phyloP scores from a whole-genome alignment of 2,329 filamentous ascomycete species.

The Verticillium albo-atrum region DNA sequence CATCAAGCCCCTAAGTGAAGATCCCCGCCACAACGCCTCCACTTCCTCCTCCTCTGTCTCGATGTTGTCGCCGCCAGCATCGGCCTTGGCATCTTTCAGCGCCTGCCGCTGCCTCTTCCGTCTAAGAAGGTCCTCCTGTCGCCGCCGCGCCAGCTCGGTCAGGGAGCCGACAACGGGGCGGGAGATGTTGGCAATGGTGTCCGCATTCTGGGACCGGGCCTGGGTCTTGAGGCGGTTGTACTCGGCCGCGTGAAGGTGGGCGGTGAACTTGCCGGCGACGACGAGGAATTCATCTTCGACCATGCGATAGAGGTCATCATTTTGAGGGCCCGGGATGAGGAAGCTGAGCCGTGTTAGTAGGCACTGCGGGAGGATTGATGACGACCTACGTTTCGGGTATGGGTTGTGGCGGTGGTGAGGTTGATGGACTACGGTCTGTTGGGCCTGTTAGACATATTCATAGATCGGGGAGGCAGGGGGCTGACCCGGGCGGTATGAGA shows the following conservation, averaged over 20 bases:
- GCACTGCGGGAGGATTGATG: neutral
- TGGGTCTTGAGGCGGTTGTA: conserved; percentile 63
- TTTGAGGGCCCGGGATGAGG: conserved; percentile 60
- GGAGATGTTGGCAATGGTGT: conserved; percentile 44
- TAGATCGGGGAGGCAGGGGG: conserved; percentile 1
- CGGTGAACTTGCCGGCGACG: conserved; percentile 65
- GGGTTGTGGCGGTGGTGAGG: conserved; percentile 47
- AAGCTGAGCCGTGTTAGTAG: conserved; percentile 31
- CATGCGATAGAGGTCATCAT: conserved; percentile 76
- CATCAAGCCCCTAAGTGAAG: conserved; percentile 37
- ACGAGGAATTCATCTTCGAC: conserved; percentile 75
- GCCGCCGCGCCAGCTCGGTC: conserved; percentile 28
- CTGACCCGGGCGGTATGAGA: neutral
- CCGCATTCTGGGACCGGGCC: conserved; percentile 50
- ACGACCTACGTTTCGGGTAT: conserved; percentile 37
- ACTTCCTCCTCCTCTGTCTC: conserved; percentile 19
- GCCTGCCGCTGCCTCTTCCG: conserved; percentile 29
- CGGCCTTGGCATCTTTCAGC: conserved; percentile 14
- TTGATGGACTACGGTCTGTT: conserved; percentile 36
- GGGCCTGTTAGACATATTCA: conserved; percentile 1
- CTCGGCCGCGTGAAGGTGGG: conserved; percentile 72
- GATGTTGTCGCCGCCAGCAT: conserved; percentile 10
- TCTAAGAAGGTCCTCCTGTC: conserved; percentile 28
- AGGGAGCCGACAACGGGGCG: conserved; percentile 42
- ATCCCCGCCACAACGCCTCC: conserved; percentile 25